Percentiles rank a stretch among this genome's conserved stretches.
Evolutionary conservation across 305 asterid species (phyloP).

Genomic region (Stenogyne calaminthoides): DNA sequence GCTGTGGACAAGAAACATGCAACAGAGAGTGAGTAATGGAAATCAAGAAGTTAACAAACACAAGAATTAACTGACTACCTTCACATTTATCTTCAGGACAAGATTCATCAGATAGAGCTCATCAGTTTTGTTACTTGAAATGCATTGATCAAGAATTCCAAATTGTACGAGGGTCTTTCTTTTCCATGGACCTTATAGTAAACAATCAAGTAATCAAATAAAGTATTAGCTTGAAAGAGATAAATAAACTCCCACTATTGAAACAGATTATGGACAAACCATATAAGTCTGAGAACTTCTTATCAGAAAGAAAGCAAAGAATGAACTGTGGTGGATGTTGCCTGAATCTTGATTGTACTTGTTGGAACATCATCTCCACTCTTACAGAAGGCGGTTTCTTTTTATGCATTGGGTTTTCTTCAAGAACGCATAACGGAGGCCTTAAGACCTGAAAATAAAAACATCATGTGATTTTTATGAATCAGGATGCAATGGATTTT

Average conservation of each 20-base stretch:
- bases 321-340: constrained; percentile 59
- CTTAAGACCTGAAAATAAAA: constrained; percentile 41
- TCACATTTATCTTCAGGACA: constrained; percentile 50
- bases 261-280: constrained; percentile 39
- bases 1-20: constrained; percentile 25
- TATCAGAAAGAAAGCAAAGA: constrained; percentile 68
- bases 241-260: neutral
- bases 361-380: constrained; percentile 66
- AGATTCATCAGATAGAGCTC: constrained; percentile 44
- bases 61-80: constrained; percentile 27
- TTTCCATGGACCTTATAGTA: constrained; percentile 52
- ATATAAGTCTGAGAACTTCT: constrained; percentile 65
- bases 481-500: constrained; percentile 4
- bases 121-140: constrained; percentile 38
- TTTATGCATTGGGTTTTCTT: constrained; percentile 50
- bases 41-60: neutral
- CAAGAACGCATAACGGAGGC: constrained; percentile 54
- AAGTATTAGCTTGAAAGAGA: neutral
- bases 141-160: constrained; percentile 51
- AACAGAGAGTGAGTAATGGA: neutral
- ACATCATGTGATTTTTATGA: neutral
- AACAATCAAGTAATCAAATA: neutral
- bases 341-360: constrained; percentile 51
- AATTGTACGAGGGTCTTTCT: constrained; percentile 46
- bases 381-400: constrained; percentile 57